Evolutionary conservation across 805 yeast species (phyloP), one percentile per base, ranked within the genome.

Genomic region (Clavispora fructus): DNA sequence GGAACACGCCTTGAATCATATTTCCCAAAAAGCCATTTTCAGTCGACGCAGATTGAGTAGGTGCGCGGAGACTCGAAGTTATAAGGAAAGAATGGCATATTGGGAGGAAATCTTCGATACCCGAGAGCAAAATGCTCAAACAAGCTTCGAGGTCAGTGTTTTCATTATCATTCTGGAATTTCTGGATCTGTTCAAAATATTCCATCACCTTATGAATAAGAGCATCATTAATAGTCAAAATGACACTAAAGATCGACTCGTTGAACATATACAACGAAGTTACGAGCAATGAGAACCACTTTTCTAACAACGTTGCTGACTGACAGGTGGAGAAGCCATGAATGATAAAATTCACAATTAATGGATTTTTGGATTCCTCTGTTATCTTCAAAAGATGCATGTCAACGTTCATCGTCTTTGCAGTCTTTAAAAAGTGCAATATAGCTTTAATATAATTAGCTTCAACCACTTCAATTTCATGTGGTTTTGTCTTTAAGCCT

Each of bases 1-100:
- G 84, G 57, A 87, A 85, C 0, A 87, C 95, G 1, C 94, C 94
- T 51, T 84, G 86, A 44, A 87, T 85, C 23, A 82, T 85, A 44
- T 77, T 76, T 0, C 84, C 84, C 41, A 86, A 71, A 63, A 83
- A 77, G 17, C 88, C 79, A 23, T 76, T 61, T 37, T 77, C 79
- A 4, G 64, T 39, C 31, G 35, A 23, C 4, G 38, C 16, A 13
- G 37, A 13, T 49, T 53, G 31, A 7, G 44, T 26, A 17, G 43
- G 27, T 11, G 43, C 43, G 8, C 54, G 55, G 27, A 62, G 40
- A 27, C 47, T 60, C 1, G 74, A 74, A 0, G 73, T 68, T 7
- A 70, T 37, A 47, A 81, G 57, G 51, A 74, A 79, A 28, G 79
- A 74, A 58, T 85, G 88, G 9, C 86, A 74, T 1, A 75, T 66